These are phyloP conservation scores for Fusarium dlaminii DNA, from an alignment of 2,329 filamentous ascomycete genomes.

Conservation along the genomic window DNA sequence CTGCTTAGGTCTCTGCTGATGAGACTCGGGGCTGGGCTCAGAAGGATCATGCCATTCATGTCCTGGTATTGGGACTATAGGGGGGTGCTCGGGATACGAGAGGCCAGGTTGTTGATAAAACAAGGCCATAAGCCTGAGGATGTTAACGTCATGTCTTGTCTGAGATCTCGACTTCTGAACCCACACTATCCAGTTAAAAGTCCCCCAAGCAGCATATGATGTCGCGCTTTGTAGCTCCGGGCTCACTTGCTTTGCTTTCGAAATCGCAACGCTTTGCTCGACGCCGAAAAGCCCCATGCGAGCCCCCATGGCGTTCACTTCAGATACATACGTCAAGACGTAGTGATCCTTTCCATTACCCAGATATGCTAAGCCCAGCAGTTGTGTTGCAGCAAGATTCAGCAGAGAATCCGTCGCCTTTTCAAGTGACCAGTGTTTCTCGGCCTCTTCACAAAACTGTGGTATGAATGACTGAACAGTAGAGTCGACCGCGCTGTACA, in stretches of 20 bases:
- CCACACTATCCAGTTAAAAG: slow-evolving; percentile 53
- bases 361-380: slow-evolving; percentile 48
- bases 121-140: slow-evolving; percentile 18
- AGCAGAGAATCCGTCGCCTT: slow-evolving; percentile 22
- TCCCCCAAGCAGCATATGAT: slow-evolving; percentile 43
- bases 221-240: slow-evolving; percentile 16
- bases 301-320: slow-evolving; percentile 44
- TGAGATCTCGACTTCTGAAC: slow-evolving; percentile 12
- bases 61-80: slow-evolving; percentile 33
- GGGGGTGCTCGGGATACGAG: slow-evolving; percentile 32
- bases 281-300: slow-evolving; percentile 45
- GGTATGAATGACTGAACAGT: not conserved
- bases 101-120: slow-evolving; percentile 42
- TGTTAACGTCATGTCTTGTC: not conserved
- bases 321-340: slow-evolving; percentile 44
- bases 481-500: slow-evolving; percentile 6
- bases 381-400: slow-evolving; percentile 45
- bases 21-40: not conserved
- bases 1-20: not conserved
- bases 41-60: not conserved
- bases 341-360: slow-evolving; percentile 49
- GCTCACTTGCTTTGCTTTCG: slow-evolving; percentile 8
- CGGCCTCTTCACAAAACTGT: slow-evolving; percentile 18
- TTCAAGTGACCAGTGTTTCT: slow-evolving; percentile 9
- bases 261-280: not conserved